Evolutionary conservation across 2,329 filamentous ascomycete genomes (phyloP).

Genomic region (Colletotrichum cuscutae): DNA sequence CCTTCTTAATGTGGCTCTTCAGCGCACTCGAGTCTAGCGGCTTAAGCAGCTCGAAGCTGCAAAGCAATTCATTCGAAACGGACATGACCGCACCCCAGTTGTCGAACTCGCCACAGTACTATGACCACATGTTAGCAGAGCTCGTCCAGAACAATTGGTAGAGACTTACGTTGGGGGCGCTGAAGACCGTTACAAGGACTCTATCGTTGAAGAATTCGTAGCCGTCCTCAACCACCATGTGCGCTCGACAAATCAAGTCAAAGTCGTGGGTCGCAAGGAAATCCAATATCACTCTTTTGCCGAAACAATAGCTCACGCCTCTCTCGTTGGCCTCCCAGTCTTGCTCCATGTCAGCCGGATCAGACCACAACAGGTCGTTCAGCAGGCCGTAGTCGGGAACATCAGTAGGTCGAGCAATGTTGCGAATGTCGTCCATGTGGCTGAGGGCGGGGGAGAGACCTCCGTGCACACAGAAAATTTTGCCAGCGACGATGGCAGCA

Average conservation of each 20-base stretch:
- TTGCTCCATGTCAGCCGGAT: constrained; percentile 96
- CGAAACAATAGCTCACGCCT: constrained; percentile 98
- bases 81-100: constrained; percentile 99
- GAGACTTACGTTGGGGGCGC: constrained; percentile 88
- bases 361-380: constrained; percentile 96
- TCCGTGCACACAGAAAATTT: constrained; percentile 98
- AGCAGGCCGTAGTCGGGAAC: constrained; percentile 96
- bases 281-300: constrained; percentile 97
- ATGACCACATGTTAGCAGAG: constrained; percentile 41
- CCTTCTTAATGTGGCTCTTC: constrained; percentile 99
- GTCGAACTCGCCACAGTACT: constrained; percentile 99
- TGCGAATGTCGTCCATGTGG: constrained; percentile 98
- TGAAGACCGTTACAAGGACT: constrained; percentile 95
- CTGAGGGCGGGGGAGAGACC: constrained; percentile 90
- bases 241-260: constrained; percentile 94
- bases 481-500: constrained; percentile 94
- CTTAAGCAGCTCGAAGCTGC: constrained; percentile 97
- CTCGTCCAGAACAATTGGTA: not conserved
- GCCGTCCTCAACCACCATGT: constrained; percentile 99
- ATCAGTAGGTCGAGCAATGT: constrained; percentile 94
- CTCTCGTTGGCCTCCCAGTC: constrained; percentile 98
- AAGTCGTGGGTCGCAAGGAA: constrained; percentile 96
- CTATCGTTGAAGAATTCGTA: constrained; percentile 99
- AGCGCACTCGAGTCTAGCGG: constrained; percentile 94
- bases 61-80: constrained; percentile 90